Percentiles rank a stretch among this genome's conserved stretches.
Evolutionary conservation across 345 rosid species (phyloP).

Genomic region (Triadica sebifera): DNA sequence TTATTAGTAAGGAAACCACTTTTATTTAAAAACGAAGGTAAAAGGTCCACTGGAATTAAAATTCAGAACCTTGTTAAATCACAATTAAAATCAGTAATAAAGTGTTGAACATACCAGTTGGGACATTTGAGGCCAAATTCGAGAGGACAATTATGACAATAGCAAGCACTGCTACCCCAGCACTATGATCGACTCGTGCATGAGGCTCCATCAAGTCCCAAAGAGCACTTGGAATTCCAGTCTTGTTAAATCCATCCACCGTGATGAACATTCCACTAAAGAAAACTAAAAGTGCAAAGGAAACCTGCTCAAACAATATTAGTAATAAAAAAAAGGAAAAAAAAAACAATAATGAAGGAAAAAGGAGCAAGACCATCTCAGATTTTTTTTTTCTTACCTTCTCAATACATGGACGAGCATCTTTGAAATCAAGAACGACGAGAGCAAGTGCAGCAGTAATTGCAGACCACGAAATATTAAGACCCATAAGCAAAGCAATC

Average conservation of each 20-base stretch:
- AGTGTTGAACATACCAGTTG: constrained; percentile 53
- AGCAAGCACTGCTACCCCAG: constrained; percentile 62
- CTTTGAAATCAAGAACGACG: constrained; percentile 76
- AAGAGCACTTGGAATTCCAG: constrained; percentile 68
- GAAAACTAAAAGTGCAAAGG: constrained; percentile 71
- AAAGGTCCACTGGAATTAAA: too few relatives aligned
- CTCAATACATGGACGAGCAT: constrained; percentile 73
- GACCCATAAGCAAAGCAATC: constrained; percentile 60
- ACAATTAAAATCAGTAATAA: neutral
- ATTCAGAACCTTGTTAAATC: too few relatives aligned
- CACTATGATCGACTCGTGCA: constrained; percentile 41
- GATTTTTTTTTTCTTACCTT: constrained; percentile 56
- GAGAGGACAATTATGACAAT: constrained; percentile 62
- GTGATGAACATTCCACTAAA: constrained; percentile 91
- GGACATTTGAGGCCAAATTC: constrained; percentile 83
- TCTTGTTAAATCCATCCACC: constrained; percentile 71
- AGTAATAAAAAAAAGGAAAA: neutral
- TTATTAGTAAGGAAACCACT: neutral
- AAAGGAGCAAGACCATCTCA: neutral
- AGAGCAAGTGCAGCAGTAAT: constrained; percentile 80
- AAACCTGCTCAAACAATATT: constrained; percentile 44
- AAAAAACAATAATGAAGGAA: neutral
- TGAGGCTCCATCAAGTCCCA: constrained; percentile 84
- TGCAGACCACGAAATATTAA: constrained; percentile 90
- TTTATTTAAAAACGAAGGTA: too few relatives aligned